phyloP scores from a whole-genome alignment of 805 yeast species.

The Diddensiella santjacobensis region DNA sequence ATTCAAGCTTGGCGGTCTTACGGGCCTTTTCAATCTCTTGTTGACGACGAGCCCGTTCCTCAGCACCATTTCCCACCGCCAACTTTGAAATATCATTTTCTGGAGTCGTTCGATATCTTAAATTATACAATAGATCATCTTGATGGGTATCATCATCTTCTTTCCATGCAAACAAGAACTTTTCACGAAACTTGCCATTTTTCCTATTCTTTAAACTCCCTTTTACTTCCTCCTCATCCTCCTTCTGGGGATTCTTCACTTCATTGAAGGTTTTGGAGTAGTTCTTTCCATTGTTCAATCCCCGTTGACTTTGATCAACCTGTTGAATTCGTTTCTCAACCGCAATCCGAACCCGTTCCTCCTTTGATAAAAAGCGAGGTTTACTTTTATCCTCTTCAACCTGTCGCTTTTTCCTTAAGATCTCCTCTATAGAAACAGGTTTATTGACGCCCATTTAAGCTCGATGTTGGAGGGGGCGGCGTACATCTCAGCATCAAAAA shows the following conservation, averaged over 20 bases:
- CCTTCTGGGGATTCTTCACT: slow-evolving; percentile 7
- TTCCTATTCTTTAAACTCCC: slow-evolving; percentile 16
- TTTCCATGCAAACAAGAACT: slow-evolving; percentile 69
- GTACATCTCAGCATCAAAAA: slow-evolving; percentile 7
- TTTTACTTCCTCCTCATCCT: slow-evolving; percentile 12
- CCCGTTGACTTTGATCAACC: slow-evolving; percentile 7
- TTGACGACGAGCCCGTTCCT: slow-evolving; percentile 22
- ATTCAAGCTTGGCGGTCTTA: slow-evolving; percentile 19
- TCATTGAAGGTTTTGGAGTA: background rate
- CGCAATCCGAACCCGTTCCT: slow-evolving; percentile 35
- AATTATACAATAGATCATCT: slow-evolving; percentile 40
- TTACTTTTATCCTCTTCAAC: slow-evolving; percentile 23
- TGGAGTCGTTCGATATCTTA: background rate
- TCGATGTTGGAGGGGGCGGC: background rate
- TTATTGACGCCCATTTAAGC: background rate
- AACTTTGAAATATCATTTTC: slow-evolving; percentile 7
- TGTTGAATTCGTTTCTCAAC: slow-evolving; percentile 14
- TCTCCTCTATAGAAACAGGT: slow-evolving; percentile 34
- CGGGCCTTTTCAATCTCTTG: slow-evolving; percentile 24
- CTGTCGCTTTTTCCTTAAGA: slow-evolving; percentile 23
- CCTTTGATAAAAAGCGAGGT: slow-evolving; percentile 46
- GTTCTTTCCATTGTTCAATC: background rate
- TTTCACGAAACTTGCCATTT: slow-evolving; percentile 14
- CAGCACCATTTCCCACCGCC: slow-evolving; percentile 20
- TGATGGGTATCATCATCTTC: slow-evolving; percentile 60